Percentiles rank a stretch among this genome's conserved stretches.
Evolutionary conservation across 2,329 filamentous ascomycete genomes (phyloP).

Genomic region (Aspergillus sp.): DNA sequence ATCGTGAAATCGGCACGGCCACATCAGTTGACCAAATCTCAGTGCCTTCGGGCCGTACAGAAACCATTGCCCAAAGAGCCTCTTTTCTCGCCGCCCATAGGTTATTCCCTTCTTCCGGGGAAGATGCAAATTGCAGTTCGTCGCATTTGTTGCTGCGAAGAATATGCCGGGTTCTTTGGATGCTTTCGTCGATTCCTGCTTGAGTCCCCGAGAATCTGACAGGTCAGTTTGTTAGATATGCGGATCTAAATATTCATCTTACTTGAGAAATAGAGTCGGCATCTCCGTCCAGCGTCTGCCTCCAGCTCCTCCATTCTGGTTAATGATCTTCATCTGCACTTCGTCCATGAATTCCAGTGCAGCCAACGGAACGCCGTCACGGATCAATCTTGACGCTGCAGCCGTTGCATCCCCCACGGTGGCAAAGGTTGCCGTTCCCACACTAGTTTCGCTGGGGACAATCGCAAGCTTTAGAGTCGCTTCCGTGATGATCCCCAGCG

Average conservation of each 20-base stretch:
- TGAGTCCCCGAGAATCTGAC: conserved; percentile 65
- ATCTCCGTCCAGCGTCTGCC: conserved; percentile 36
- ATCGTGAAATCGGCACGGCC: conserved; percentile 54
- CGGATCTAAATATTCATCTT: too few species aligned
- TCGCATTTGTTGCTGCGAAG: conserved; percentile 56
- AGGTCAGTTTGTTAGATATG: too few species aligned
- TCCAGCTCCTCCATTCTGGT: conserved; percentile 58
- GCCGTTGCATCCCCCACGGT: conserved; percentile 58
- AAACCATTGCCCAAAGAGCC: conserved; percentile 58
- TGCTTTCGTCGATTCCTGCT: conserved; percentile 70
- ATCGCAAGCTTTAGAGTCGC: conserved; percentile 64
- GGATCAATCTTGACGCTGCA: conserved; percentile 62
- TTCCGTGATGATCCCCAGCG: conserved; percentile 66
- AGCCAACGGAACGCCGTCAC: conserved; percentile 61
- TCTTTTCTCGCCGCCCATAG: conserved; percentile 61
- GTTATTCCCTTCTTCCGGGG: conserved; percentile 49
- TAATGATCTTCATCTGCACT: conserved; percentile 62
- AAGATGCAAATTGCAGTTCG: conserved; percentile 52
- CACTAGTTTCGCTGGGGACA: conserved; percentile 58
- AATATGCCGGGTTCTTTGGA: conserved; percentile 63
- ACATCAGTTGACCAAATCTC: conserved; percentile 61
- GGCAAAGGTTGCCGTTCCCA: conserved; percentile 59
- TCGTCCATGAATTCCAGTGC: conserved; percentile 62
- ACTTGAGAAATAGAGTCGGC: conserved; percentile 42
- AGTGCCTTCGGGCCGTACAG: conserved; percentile 49